Conservation (phyloP, 1,284 basidiomycete genomes). For the Albatrellus sp. region DNA sequence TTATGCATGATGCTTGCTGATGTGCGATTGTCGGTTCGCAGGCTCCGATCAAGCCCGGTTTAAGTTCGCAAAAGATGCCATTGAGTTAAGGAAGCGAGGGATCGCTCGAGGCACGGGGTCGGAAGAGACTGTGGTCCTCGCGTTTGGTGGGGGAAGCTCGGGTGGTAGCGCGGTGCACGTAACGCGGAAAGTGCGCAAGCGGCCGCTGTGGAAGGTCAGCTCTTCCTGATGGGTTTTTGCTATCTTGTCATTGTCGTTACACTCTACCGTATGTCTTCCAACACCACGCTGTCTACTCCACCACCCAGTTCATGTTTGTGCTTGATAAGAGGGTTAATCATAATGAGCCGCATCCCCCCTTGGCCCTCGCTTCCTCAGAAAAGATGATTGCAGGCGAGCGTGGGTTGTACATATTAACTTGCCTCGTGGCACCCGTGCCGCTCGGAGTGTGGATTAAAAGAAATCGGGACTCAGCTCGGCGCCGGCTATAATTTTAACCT, state of each 20-base stretch:
- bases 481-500: no score
- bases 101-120: conserved; percentile 48
- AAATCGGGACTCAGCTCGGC: no score
- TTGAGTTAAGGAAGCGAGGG: conserved; percentile 65
- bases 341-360: no score
- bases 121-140: conserved; percentile 78
- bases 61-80: conserved; percentile 80
- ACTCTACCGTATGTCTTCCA: conserved; percentile 4
- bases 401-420: no score
- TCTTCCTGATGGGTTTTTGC: conserved; percentile 18
- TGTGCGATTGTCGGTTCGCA: conserved; percentile 15
- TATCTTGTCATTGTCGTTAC: neutral
- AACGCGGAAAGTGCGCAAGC: conserved; percentile 74
- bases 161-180: conserved; percentile 72
- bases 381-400: neutral
- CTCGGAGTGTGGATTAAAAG: no score
- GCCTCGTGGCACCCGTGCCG: no score
- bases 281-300: neutral
- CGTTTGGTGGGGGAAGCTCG: conserved; percentile 59
- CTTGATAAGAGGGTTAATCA: no score
- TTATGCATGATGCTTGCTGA: neutral
- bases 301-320: neutral
- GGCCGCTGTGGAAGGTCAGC: conserved; percentile 79
- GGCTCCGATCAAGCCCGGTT: conserved; percentile 78
- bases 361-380: no score